Evolutionary conservation across 2,329 filamentous ascomycete genomes (phyloP), one percentile per base, ranked within the genome.

Genomic region (Epichloe gansuensis): DNA sequence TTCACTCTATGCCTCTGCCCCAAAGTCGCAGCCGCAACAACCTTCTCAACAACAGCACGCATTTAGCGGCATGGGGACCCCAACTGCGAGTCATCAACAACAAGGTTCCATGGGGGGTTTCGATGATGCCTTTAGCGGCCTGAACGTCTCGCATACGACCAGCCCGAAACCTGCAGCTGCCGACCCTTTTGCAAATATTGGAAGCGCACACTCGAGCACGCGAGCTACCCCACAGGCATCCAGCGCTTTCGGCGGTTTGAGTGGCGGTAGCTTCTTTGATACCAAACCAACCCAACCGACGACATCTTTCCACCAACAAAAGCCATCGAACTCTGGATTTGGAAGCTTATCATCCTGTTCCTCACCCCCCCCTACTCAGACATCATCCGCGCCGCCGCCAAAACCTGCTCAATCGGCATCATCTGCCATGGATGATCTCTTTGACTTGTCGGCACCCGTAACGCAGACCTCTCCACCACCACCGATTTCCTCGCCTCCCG

Each of bases 241-340:
- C 1, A 66, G 57, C 54, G 70, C 74, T 1, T 79, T 81, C 57
- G 70, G 74, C 9, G 71, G 71, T 12, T 65, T 81, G 46, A 77
- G 84, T 55, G 87, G 89, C 49, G 89, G 89, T 47, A 79, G 85
- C 64, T 93, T 96, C 68, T 96, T 96, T 63, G 84, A 94, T 61
- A 71, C 77, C 23, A 82, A 85, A 60, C 78, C 84, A n/a, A 70
- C 81, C 1, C 82, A 80, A 51, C 67, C 80, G 15, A 66, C 76
- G 9, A 66, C 72, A 50, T 64, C 74, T 49, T 60, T 67, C 2
- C 78, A 76, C 50, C 74, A 80, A 50, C 67, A 71, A 38, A 72
- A 74, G 58, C 70, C 73, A 8, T 77, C 74, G 57, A 77, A 74
- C 56, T 80, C 78, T 56, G 81, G 76, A 21, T 81, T 86, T 60